These are phyloP conservation scores for Globisporangium uncinulatum DNA, from an alignment of 352 stramenopile genomes.

Conservation along the genomic window DNA sequence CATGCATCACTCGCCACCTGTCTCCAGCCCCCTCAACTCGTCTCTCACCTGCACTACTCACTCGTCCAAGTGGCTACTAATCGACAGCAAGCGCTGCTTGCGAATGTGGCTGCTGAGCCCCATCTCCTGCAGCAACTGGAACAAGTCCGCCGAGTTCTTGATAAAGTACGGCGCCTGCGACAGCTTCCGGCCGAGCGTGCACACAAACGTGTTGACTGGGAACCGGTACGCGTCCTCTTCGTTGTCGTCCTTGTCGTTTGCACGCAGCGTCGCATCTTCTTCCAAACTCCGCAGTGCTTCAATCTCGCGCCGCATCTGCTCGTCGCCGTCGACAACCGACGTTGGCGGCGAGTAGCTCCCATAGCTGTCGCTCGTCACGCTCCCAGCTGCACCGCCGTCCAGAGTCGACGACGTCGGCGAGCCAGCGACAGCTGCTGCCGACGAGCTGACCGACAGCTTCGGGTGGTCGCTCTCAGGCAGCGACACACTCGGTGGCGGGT, in stretches of 20 bases:
- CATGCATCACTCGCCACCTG: too few species aligned
- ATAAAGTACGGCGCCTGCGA: constrained; percentile 84
- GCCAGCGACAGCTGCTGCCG: not conserved
- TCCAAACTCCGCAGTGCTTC: constrained; percentile 15
- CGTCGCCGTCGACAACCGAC: constrained; percentile 14
- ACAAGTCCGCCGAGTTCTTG: constrained; percentile 83
- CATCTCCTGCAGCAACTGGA: constrained; percentile 81
- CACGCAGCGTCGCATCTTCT: constrained; percentile 16
- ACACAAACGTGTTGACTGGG: constrained; percentile 83
- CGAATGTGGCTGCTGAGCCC: constrained; percentile 77
- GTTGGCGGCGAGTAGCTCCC: constrained; percentile 10
- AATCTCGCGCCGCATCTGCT: constrained; percentile 14
- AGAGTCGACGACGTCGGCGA: constrained; percentile 6
- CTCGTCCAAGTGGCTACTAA: constrained; percentile 22
- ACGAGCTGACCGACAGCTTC: constrained; percentile 8
- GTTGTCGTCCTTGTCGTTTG: constrained; percentile 27
- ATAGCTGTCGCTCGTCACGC: constrained; percentile 13
- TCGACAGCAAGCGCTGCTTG: constrained; percentile 61
- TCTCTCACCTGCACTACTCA: constrained; percentile 3
- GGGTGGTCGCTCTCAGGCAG: constrained; percentile 1
- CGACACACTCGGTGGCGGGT: constrained; percentile 9
- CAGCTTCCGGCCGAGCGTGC: constrained; percentile 73
- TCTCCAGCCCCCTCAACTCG: not conserved
- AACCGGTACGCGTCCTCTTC: constrained; percentile 63
- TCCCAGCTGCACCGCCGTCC: constrained; percentile 10